phyloP scores from a whole-genome alignment of 306 rosid genomes.

The Spatholobus suberectus region DNA sequence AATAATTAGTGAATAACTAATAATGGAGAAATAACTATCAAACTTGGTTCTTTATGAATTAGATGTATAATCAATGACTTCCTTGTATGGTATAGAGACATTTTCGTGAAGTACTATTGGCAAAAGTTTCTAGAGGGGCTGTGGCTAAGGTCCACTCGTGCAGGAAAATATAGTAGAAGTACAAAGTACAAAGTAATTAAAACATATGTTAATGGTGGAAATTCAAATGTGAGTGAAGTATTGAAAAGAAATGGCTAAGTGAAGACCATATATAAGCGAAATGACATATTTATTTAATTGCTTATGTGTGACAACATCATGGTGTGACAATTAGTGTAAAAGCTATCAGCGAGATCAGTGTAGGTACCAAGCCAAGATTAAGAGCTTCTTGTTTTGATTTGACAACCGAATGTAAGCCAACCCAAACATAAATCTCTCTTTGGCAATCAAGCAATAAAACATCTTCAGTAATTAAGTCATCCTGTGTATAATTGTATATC shows the following conservation, averaged over 20 bases:
- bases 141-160: not conserved
- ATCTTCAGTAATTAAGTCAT: constrained; percentile 92
- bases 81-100: not conserved
- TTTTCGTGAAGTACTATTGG: constrained; percentile 8
- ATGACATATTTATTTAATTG: not conserved
- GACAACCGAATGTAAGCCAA: constrained; percentile 77
- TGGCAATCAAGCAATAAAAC: constrained; percentile 83
- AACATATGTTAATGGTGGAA: not conserved
- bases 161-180: not conserved
- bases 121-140: not conserved
- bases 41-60: constrained; percentile 9
- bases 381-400: constrained; percentile 87
- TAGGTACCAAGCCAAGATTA: constrained; percentile 70
- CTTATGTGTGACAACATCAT: not conserved
- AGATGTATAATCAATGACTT: not conserved
- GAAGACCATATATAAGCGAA: not conserved
- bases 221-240: not conserved
- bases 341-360: not conserved
- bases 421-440: constrained; percentile 88
- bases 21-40: not conserved
- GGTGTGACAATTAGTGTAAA: not conserved
- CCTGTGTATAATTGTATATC: constrained; percentile 89
- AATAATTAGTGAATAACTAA: constrained; percentile 12
- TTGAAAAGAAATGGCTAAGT: not conserved
- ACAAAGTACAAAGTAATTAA: not conserved